Evolutionary conservation across 1,284 basidiomycete species (phyloP).

Genomic region (Coniophora puteana): DNA sequence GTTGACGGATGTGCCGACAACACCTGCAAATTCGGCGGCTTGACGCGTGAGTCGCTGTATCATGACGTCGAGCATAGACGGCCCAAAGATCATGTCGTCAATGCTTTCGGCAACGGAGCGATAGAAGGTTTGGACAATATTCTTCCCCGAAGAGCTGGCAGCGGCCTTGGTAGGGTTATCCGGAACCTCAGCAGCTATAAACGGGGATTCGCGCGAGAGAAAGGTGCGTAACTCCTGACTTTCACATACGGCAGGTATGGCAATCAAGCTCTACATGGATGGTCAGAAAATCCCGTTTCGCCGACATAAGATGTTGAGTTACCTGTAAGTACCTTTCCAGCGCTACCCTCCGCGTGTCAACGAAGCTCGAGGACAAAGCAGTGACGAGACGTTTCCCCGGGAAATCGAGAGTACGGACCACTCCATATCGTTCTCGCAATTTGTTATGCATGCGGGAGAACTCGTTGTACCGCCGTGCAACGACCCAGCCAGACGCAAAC

Average conservation of each 20-base stretch:
- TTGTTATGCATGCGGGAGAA: constrained; percentile 88
- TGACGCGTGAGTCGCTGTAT: constrained; percentile 85
- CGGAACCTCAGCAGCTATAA: constrained; percentile 54
- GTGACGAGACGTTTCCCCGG: constrained; percentile 90
- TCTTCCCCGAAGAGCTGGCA: constrained; percentile 59
- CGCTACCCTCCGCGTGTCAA: constrained; percentile 76
- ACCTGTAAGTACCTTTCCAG: constrained; percentile 92
- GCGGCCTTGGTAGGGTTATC: constrained; percentile 35
- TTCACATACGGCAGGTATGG: constrained; percentile 75
- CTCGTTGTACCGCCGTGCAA: constrained; percentile 91
- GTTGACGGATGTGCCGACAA: constrained; percentile 73
- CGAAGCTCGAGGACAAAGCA: constrained; percentile 74
- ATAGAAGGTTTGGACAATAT: constrained; percentile 81
- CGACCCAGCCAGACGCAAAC: constrained; percentile 84
- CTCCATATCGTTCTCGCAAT: constrained; percentile 68
- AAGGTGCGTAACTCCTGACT: constrained; percentile 83
- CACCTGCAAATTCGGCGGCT: constrained; percentile 82
- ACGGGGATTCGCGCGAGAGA: constrained; percentile 82
- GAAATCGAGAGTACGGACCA: constrained; percentile 75
- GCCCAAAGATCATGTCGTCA: constrained; percentile 90
- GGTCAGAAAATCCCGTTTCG: constrained; percentile 7
- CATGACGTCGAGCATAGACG: constrained; percentile 93
- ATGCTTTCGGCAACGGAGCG: constrained; percentile 87
- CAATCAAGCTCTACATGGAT: constrained; percentile 70
- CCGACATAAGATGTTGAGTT: constrained; percentile 2